Base-by-base conservation (phyloP, 2,329 filamentous ascomycete genomes). In the Pseudodiploospora longispora region DNA sequence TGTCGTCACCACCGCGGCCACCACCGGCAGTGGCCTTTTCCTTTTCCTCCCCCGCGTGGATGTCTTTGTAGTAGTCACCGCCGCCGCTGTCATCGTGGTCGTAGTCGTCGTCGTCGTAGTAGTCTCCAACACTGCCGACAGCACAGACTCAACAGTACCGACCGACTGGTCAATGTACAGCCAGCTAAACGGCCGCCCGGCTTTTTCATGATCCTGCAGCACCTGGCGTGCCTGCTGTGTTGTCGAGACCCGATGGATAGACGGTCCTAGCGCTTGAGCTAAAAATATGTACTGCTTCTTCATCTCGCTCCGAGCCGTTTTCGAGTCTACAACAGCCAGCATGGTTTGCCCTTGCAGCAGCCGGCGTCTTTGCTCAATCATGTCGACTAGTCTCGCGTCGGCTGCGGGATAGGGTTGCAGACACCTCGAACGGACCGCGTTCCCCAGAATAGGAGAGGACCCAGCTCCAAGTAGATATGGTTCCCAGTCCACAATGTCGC, bases 381-480 rank as follows among this genome's bases (percentile, higher is more conserved):
- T 76, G 0, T 77, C 68, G 0, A 58, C 58, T 1, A 94, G 67
- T 5, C 63, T 72, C 0, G 82, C 79, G 1, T 69, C 71, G 0
- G 57, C 55, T 0, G 81, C 74, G 4, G 82, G 68, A 52, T 84
- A 90, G 0, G 76, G 67, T 0, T 63, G 48, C 31, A 97, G 66
- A 6, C 74, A 76, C 27, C 91, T 78, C 1, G 89, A 95, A 36
- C 84, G 81, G 8, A 89, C 75, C 0, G 85, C 87, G 36, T 87
- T 84, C 27, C 82, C 80, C 1, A 97, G 76, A 43, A 85, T 84
- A 1, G 74, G 70, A 1, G 87, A 94, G 49, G 87, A 78, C 0
- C 93, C 93, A 0, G 91, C 86, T 30, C 88, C 87, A 1, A 98
- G 77, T 1, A 96, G 75, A 57, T 95, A 97, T 1, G 82, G 78